A percentile compares a stretch with the other conserved stretches of the same genome.
These are phyloP conservation scores for Yamadazyma akitaensis DNA, from an alignment of 805 yeast genomes.

Conservation along the genomic window DNA sequence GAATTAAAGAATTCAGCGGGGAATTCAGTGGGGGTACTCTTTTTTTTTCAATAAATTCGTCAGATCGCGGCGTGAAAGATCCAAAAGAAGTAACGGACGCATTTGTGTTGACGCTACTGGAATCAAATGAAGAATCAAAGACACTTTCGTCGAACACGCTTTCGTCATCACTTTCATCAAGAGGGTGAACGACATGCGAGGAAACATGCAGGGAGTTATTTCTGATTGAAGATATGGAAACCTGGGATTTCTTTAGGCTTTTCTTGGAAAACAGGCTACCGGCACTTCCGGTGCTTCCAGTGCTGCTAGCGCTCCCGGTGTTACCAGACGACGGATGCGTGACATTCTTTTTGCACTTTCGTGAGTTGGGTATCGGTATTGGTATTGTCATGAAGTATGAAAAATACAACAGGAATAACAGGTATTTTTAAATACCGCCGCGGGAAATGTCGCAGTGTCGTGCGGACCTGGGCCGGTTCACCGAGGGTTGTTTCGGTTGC, in stretches of 20 bases:
- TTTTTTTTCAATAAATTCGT: too few relatives aligned
- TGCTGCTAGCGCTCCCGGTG: not conserved
- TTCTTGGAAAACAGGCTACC: not conserved
- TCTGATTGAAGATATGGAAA: not conserved
- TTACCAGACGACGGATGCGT: not conserved
- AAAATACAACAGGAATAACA: not conserved
- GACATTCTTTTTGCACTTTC: not conserved
- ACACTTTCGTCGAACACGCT: slow-evolving; percentile 11
- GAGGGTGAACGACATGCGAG: not conserved
- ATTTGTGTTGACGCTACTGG: slow-evolving; percentile 3
- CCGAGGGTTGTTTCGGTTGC: slow-evolving; percentile 3
- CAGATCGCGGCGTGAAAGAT: too few relatives aligned
- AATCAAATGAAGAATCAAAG: slow-evolving; percentile 5
- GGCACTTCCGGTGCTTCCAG: not conserved
- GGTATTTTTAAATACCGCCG: not conserved
- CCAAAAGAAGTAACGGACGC: slow-evolving; percentile 1
- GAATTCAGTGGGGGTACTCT: too few relatives aligned
- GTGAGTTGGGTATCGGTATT: not conserved
- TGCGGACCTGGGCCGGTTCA: not conserved
- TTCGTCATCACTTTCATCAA: slow-evolving; percentile 5
- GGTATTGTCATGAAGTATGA: not conserved
- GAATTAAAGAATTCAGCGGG: too few relatives aligned
- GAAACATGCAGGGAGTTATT: not conserved
- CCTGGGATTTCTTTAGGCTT: not conserved
- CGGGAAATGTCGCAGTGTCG: not conserved